A percentile compares a stretch with the other conserved stretches of the same genome.
Evolutionary conservation across 352 stramenopile genomes (phyloP).

Genomic region (Pythium aquatile): DNA sequence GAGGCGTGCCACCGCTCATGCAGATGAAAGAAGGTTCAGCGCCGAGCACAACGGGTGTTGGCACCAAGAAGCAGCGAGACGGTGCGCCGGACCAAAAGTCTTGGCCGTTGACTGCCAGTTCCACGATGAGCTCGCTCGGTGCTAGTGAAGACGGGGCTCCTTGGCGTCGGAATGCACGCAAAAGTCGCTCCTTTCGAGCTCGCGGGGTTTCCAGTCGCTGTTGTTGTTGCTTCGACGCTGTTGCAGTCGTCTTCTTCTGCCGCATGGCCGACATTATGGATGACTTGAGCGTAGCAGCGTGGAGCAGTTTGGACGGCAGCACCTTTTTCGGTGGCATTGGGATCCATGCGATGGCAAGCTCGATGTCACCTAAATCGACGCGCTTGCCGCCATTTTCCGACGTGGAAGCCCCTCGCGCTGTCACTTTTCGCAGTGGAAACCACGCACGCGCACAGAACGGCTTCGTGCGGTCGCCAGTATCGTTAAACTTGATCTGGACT

Average conservation of each 20-base stretch:
- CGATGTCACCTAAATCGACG: conserved; percentile 42
- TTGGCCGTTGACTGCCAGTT: conserved; percentile 41
- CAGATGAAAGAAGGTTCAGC: conserved; percentile 28
- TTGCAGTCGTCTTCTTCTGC: conserved; percentile 26
- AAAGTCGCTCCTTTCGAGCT: conserved; percentile 33
- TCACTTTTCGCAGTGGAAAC: conserved; percentile 44
- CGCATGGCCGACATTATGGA: conserved; percentile 56
- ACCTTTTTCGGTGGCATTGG: conserved; percentile 23
- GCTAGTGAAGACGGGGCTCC: conserved; percentile 24
- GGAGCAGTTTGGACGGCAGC: conserved; percentile 7
- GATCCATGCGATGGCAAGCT: conserved; percentile 48
- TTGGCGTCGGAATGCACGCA: conserved; percentile 31
- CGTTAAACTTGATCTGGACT: conserved; percentile 40
- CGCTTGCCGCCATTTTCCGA: conserved; percentile 10
- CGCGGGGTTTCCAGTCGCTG: conserved; percentile 14
- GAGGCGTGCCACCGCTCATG: conserved; percentile 27
- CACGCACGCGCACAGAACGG: conserved; percentile 48
- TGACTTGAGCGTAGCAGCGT: conserved; percentile 35
- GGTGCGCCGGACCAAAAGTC: conserved; percentile 37
- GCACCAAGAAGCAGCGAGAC: conserved; percentile 21
- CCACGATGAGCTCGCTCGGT: conserved; percentile 33
- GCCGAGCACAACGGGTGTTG: conserved; percentile 24
- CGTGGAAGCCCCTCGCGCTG: conserved; percentile 14
- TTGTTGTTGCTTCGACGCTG: not conserved
- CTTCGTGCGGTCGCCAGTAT: conserved; percentile 21